Evolutionary conservation across 2,329 filamentous ascomycete genomes (phyloP), one percentile per base, ranked within the genome.

Genomic region (Zarea fungicola): DNA sequence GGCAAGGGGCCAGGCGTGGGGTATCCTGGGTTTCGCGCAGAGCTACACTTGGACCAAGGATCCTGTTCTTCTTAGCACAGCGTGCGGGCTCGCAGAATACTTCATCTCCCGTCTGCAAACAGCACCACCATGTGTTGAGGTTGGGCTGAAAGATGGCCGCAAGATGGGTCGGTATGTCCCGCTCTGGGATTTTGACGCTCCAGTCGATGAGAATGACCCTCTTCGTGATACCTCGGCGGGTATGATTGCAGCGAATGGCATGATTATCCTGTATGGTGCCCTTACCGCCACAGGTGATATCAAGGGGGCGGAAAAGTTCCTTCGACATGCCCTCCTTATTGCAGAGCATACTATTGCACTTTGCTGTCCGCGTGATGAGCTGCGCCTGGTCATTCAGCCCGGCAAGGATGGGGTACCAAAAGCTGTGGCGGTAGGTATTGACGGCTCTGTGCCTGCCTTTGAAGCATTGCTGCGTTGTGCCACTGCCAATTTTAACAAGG

Each of bases 1-100:
- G 75, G 61, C 68, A 1, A 63, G 75, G 2, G 75, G 74, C 0
- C 74, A 77, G 49, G 69, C 72, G 0, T 78, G 74, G 74, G 67
- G 65, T 0, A 70, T 76, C 8, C 59, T 75, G 36, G 74, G 74
- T 0, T 77, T 73, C 44, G 64, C 72, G 1, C 73, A 76, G 52
- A 72, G 70, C 0, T 76, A 74, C 49, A 61, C 57, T 19, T 76
- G 72, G 71, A 76, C 73, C 0, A 70, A 69, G 14, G 65, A 72
- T 4, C 19, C 50, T 0, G 55, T 47, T 0, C 76, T 75, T 41
- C 58, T 76, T 0, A 52, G 66, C 0, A 71, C 73, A 0, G 68
- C 76, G 0, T 67, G 69, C 6, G 64, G 65, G 1, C 62, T 72
- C 13, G 70, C 73, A 1, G 64, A 75, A 40, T 75, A 76, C 49